phyloP scores from a whole-genome alignment of 2,329 filamentous ascomycete species.

The Nothopassalora personata region DNA sequence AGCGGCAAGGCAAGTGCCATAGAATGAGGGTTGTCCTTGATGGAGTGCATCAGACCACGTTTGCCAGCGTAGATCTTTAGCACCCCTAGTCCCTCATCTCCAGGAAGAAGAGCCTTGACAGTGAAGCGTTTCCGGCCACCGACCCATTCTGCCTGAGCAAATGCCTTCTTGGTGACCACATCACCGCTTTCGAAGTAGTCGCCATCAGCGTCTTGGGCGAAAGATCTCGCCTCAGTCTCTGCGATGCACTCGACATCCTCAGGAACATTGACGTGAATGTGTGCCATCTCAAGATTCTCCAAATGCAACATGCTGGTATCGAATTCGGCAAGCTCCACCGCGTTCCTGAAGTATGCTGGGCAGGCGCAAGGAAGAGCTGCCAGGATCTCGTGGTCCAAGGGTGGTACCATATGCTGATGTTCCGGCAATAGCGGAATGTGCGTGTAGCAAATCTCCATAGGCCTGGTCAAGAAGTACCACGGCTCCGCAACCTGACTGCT shows the following conservation, averaged over 20 bases:
- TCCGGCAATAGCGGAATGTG: slow-evolving; percentile 82
- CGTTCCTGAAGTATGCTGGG: slow-evolving; percentile 80
- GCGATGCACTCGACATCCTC: slow-evolving; percentile 86
- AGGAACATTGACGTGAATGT: slow-evolving; percentile 81
- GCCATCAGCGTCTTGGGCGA: slow-evolving; percentile 76
- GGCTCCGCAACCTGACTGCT: slow-evolving; percentile 66
- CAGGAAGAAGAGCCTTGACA: slow-evolving; percentile 83
- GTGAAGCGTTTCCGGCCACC: slow-evolving; percentile 84
- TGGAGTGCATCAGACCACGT: slow-evolving; percentile 92
- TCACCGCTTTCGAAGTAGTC: slow-evolving; percentile 93
- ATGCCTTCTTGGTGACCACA: slow-evolving; percentile 72
- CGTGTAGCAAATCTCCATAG: slow-evolving; percentile 88
- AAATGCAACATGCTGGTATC: slow-evolving; percentile 81
- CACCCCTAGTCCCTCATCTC: slow-evolving; percentile 81
- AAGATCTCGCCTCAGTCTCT: slow-evolving; percentile 81
- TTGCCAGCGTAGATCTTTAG: slow-evolving; percentile 92
- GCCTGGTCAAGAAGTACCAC: slow-evolving; percentile 91
- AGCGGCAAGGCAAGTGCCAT: slow-evolving; percentile 86
- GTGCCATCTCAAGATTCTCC: slow-evolving; percentile 88
- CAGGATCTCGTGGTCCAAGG: slow-evolving; percentile 77
- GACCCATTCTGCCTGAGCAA: slow-evolving; percentile 90
- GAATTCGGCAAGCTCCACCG: slow-evolving; percentile 76
- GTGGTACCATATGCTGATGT: slow-evolving; percentile 89
- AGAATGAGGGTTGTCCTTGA: slow-evolving; percentile 91
- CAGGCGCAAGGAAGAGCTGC: slow-evolving; percentile 81